phyloP scores from a whole-genome alignment of 306 rosid species.

The Corylus avellana region DNA sequence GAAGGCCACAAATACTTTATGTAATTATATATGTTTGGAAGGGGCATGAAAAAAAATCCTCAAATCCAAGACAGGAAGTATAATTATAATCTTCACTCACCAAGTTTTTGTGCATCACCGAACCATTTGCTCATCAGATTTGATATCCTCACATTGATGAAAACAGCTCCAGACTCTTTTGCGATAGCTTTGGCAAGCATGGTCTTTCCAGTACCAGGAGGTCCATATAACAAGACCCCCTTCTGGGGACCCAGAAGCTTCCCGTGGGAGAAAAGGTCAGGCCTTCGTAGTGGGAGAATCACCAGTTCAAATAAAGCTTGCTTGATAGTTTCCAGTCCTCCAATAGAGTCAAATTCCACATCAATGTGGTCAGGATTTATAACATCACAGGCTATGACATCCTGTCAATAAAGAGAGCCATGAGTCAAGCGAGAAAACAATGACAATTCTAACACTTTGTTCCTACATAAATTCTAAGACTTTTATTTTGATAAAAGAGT shows the following conservation, averaged over 20 bases:
- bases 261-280: slow-evolving; percentile 76
- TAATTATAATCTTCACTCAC: slow-evolving; percentile 46
- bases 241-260: slow-evolving; percentile 96
- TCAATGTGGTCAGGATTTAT: slow-evolving; percentile 93
- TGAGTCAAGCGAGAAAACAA: background rate
- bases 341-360: slow-evolving; percentile 84
- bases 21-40: background rate
- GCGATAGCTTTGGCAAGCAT: slow-evolving; percentile 99
- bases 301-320: slow-evolving; percentile 82
- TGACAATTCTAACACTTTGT: background rate
- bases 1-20: background rate
- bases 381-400: slow-evolving; percentile 95
- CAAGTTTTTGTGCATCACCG: slow-evolving; percentile 98
- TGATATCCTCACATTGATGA: slow-evolving; percentile 86
- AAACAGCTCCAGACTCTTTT: slow-evolving; percentile 93
- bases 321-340: slow-evolving; percentile 83
- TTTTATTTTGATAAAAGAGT: background rate
- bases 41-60: background rate
- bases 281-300: slow-evolving; percentile 85
- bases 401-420: slow-evolving; percentile 51
- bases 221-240: slow-evolving; percentile 90
- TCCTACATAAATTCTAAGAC: slow-evolving; percentile 1
- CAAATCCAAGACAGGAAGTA: background rate
- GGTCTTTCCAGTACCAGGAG: slow-evolving; percentile 99
- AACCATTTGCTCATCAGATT: slow-evolving; percentile 99